Percentiles rank a stretch among this genome's conserved stretches.
These are phyloP conservation scores for Cytospora piceae DNA, from an alignment of 2,329 filamentous ascomycete species.

Conservation along the genomic window DNA sequence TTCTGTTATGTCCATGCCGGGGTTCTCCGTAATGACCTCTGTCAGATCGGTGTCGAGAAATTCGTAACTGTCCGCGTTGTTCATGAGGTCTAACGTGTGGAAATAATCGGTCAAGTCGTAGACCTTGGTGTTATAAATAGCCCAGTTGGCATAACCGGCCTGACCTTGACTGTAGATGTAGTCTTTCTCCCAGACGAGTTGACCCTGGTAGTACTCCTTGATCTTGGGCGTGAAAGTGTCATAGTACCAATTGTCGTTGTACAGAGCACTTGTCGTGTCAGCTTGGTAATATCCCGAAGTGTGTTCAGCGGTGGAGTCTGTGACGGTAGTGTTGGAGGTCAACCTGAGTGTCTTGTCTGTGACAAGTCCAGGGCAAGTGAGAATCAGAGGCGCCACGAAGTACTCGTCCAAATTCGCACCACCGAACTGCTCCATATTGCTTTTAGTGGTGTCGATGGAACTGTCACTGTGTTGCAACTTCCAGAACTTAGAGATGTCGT, in stretches of 20 bases:
- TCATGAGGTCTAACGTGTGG: constrained; percentile 66
- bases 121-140: constrained; percentile 73
- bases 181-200: constrained; percentile 71
- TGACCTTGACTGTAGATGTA: constrained; percentile 68
- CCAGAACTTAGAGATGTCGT: constrained; percentile 91
- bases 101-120: constrained; percentile 96
- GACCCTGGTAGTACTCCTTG: constrained; percentile 83
- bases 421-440: constrained; percentile 75
- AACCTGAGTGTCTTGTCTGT: constrained; percentile 60
- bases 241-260: constrained; percentile 75
- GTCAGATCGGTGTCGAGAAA: constrained; percentile 75
- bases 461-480: constrained; percentile 81
- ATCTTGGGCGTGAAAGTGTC: constrained; percentile 76
- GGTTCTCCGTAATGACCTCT: constrained; percentile 71
- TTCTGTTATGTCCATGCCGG: constrained; percentile 77
- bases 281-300: constrained; percentile 66
- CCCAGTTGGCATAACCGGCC: constrained; percentile 74
- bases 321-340: constrained; percentile 65
- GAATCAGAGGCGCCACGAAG: constrained; percentile 76
- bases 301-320: constrained; percentile 64
- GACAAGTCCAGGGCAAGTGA: constrained; percentile 76
- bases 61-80: constrained; percentile 60
- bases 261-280: constrained; percentile 60
- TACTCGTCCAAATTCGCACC: constrained; percentile 83
- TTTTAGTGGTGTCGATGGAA: constrained; percentile 59